These are phyloP conservation scores for Corylus avellana DNA, from an alignment of 306 rosid species.

Conservation along the genomic window DNA sequence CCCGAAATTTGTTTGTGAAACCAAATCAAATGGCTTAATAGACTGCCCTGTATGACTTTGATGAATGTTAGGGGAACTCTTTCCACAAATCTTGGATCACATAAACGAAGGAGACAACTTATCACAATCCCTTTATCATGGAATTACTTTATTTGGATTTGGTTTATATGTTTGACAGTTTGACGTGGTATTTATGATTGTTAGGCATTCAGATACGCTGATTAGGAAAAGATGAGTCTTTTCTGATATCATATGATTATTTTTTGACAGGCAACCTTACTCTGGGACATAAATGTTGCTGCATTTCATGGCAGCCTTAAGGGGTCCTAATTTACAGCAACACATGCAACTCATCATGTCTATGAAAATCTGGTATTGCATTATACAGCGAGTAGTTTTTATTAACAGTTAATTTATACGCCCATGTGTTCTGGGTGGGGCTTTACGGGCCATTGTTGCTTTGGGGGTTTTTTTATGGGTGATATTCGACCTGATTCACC, in stretches of 20 bases:
- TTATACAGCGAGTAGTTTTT: slow-evolving; percentile 35
- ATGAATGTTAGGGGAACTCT: not conserved
- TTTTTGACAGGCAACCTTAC: slow-evolving; percentile 11
- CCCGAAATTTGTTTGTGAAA: not conserved
- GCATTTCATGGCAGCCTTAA: slow-evolving; percentile 31
- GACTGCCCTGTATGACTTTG: not conserved
- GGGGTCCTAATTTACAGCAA: slow-evolving; percentile 23
- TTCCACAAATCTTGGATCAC: not conserved
- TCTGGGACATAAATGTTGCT: slow-evolving; percentile 28
- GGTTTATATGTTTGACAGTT: not conserved
- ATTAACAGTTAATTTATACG: slow-evolving; percentile 30
- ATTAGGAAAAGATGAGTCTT: not conserved
- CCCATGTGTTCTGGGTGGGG: slow-evolving; percentile 40
- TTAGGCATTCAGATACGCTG: not conserved
- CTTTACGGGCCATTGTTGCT: slow-evolving; percentile 37
- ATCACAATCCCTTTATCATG: not conserved
- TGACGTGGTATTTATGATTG: not conserved
- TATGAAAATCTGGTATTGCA: slow-evolving; percentile 24
- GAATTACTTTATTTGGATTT: not conserved
- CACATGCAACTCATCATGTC: slow-evolving; percentile 16
- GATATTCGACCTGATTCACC: slow-evolving; percentile 27
- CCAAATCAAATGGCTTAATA: not conserved
- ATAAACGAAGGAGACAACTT: too few relatives aligned
- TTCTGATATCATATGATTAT: not conserved
- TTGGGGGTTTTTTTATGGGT: slow-evolving; percentile 30